phyloP scores from a whole-genome alignment of 306 rosid species.

The Acmispon strigosus region DNA sequence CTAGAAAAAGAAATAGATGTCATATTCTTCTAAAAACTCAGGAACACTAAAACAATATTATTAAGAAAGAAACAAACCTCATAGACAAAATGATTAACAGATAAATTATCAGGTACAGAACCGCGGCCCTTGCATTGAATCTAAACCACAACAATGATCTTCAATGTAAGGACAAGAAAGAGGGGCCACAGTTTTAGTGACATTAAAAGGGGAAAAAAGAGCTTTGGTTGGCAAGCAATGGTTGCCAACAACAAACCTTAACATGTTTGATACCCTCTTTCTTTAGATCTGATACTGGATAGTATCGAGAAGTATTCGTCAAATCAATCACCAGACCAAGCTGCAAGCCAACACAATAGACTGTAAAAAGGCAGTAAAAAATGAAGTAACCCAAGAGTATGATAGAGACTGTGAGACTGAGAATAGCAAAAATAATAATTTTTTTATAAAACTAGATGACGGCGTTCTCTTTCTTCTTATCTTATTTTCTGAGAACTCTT shows the following conservation, averaged over 20 bases:
- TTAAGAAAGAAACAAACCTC: conserved; percentile 65
- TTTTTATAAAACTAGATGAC: background rate
- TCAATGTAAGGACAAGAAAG: conserved; percentile 21
- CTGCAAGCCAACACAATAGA: conserved; percentile 50
- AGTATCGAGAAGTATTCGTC: conserved; percentile 87
- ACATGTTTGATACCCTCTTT: conserved; percentile 93
- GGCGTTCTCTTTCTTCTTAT: too few relatives aligned
- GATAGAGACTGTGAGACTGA: background rate
- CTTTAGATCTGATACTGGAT: conserved; percentile 73
- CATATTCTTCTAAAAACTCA: conserved; percentile 9
- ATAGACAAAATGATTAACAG: conserved; percentile 80
- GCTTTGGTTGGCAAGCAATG: background rate
- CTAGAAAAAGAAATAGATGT: conserved; percentile 6
- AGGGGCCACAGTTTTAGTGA: background rate
- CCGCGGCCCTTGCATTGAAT: conserved; percentile 88
- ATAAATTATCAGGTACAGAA: conserved; percentile 82
- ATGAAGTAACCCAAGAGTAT: background rate
- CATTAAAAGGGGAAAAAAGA: background rate
- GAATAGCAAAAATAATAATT: background rate
- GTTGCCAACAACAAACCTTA: conserved; percentile 47
- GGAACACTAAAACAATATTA: conserved; percentile 10
- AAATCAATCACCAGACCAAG: conserved; percentile 97
- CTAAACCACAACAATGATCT: conserved; percentile 47
- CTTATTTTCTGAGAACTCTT: too few relatives aligned
- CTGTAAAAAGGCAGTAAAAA: conserved; percentile 13